Base-by-base conservation (phyloP, 2,329 filamentous ascomycete genomes). In the Stromatinia cepivora region DNA sequence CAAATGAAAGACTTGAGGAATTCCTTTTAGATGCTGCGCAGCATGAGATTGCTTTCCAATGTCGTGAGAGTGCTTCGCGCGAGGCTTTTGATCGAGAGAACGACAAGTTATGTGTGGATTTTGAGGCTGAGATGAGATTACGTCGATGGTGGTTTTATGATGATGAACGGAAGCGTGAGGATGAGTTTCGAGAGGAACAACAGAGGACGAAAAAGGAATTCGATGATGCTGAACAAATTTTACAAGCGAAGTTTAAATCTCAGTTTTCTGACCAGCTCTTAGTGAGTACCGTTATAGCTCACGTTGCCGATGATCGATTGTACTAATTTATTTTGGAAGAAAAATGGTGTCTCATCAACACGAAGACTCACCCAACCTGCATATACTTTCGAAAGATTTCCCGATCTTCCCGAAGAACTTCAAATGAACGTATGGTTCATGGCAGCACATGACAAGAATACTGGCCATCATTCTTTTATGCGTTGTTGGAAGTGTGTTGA, bases 121-220 rank as follows among this genome's bases (percentile, higher is more conserved):
- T 13, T 39, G 11, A 1, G 36, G 2, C 4, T 39, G 36, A 39
- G 36, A 13, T 13, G 36, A 10, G 11, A 13, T 39, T 13, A 3
- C 36, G 11, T 13, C 36, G 4, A 56, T 5, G 50, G 10, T 2
- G 0, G 7, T 56, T 13, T 22, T 2, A 3, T 56, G 2, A 22
- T 31, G 7, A 2, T 3, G 0, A 20, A 34, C 13, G 1, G 17
- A 5, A 56, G 9, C 9, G 0, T 5, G 53, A 34, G 1, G 11
- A 5, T 22, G 20, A 13, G 6, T 3, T 22, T 36, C 28, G 8
- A 13, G 53, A 34, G 20, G 22, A n/a, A 31, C 17, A 22, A n/a
- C 20, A 56, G 9, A 20, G 10, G 53, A 56, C 3, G 2, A 34
- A 22, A 11, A 8, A 4, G 2, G 4, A 36, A 13, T 22, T 13